phyloP scores from a whole-genome alignment of 441 rosid genomes.

The Erodium moschatum region DNA sequence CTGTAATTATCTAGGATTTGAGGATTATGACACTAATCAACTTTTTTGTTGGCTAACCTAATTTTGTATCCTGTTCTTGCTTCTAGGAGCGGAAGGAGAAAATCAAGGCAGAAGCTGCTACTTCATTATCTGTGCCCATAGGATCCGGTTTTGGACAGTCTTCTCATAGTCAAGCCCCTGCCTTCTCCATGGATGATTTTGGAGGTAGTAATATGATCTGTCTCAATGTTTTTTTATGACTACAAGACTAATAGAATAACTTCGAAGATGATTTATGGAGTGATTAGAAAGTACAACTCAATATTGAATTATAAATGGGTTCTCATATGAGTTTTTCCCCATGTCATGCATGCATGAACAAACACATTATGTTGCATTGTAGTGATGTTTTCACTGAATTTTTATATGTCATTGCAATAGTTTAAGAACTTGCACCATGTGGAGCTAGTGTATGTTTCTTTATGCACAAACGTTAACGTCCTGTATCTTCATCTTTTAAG shows the following conservation, averaged over 20 bases:
- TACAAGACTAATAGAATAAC: neutral
- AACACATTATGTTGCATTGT: too few species aligned
- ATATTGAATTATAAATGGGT: too few species aligned
- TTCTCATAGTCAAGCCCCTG: conserved; percentile 33
- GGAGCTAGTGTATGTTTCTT: neutral
- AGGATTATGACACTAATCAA: neutral
- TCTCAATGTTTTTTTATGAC: neutral
- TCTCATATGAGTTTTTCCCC: too few species aligned
- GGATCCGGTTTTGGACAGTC: conserved; percentile 34
- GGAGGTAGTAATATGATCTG: conserved; percentile 41
- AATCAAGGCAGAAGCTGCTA: conserved; percentile 62
- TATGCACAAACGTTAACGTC: neutral
- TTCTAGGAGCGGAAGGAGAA: conserved; percentile 65
- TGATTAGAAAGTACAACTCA: neutral
- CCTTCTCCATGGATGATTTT: conserved; percentile 78
- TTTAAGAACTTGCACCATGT: too few species aligned
- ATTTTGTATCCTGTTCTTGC: conserved; percentile 20
- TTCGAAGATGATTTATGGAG: neutral
- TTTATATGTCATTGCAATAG: too few species aligned
- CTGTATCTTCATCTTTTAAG: conserved; percentile 26
- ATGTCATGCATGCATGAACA: too few species aligned
- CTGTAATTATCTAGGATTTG: neutral
- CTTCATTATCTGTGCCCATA: conserved; percentile 37
- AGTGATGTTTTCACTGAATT: too few species aligned
- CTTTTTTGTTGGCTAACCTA: too few species aligned